Percentiles rank a stretch among this genome's conserved stretches.
Evolutionary conservation across 441 rosid genomes (phyloP).

Genomic region (Erodium moschatum): DNA sequence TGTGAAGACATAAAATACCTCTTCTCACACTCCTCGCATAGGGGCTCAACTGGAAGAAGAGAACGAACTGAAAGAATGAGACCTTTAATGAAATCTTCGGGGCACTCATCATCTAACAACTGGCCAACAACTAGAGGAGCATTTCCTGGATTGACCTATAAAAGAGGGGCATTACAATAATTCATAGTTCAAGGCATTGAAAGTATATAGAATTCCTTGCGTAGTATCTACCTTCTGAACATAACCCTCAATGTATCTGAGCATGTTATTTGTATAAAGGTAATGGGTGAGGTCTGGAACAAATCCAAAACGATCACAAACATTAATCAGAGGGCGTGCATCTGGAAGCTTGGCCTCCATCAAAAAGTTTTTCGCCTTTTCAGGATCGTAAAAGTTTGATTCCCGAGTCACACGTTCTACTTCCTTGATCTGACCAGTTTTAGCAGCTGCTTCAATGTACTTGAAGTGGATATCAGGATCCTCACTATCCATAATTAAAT

Average conservation of each 20-base stretch:
- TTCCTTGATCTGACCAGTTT: slow-evolving; percentile 95
- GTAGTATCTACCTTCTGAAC: slow-evolving; percentile 68
- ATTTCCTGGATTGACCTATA: slow-evolving; percentile 79
- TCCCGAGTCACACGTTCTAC: slow-evolving; percentile 97
- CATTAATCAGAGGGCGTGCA: slow-evolving; percentile 88
- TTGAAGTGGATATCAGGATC: slow-evolving; percentile 91
- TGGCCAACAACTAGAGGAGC: slow-evolving; percentile 94
- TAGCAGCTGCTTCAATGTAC: slow-evolving; percentile 94
- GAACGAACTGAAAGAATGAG: slow-evolving; percentile 97
- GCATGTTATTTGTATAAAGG: slow-evolving; percentile 94
- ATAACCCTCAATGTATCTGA: slow-evolving; percentile 96
- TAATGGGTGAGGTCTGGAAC: slow-evolving; percentile 98
- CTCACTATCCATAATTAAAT: slow-evolving; percentile 50
- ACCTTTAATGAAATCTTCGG: slow-evolving; percentile 88
- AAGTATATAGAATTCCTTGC: neutral
- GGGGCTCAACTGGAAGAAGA: slow-evolving; percentile 95
- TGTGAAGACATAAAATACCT: too few species aligned
- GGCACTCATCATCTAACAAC: slow-evolving; percentile 87
- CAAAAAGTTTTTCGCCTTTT: slow-evolving; percentile 86
- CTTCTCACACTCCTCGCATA: slow-evolving; percentile 85
- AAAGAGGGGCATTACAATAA: neutral
- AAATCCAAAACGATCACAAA: slow-evolving; percentile 94
- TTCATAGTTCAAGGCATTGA: slow-evolving; percentile 8
- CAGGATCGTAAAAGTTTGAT: slow-evolving; percentile 88
- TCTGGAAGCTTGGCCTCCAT: slow-evolving; percentile 97